Conservation (phyloP, 495 filamentous ascomycete genomes). For the Aspergillus leporis region DNA sequence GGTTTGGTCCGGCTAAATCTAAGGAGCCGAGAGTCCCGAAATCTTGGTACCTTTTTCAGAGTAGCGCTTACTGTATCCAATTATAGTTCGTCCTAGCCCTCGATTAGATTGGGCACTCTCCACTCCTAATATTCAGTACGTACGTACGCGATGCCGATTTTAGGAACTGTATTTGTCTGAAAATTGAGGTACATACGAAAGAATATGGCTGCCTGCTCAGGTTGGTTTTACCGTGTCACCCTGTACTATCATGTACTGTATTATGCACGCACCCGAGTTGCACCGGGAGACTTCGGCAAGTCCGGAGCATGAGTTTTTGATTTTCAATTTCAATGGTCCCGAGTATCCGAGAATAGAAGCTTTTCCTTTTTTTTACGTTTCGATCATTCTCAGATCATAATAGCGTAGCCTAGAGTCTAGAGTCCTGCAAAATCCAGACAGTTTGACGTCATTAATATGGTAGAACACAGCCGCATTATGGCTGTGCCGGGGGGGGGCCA, state of each 20-base stretch:
- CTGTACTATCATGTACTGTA: background rate
- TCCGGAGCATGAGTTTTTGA: background rate
- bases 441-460: background rate
- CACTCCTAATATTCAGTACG: background rate
- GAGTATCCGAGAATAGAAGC: conserved; percentile 4
- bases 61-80: background rate
- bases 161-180: too few relatives aligned
- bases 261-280: background rate
- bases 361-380: background rate
- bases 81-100: background rate
- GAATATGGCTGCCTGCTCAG: conserved; percentile 2
- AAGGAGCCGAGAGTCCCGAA: background rate
- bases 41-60: background rate
- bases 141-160: too few relatives aligned
- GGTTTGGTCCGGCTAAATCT: background rate
- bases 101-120: background rate
- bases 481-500: background rate
- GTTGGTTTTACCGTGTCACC: conserved; percentile 2
- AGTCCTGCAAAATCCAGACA: background rate
- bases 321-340: background rate
- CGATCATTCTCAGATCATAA: background rate
- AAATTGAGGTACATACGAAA: too few relatives aligned
- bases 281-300: background rate
- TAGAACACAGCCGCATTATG: background rate
- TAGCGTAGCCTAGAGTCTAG: background rate